Percentiles rank a stretch among this genome's conserved stretches.
These are phyloP conservation scores for Aspergillus wentii DNA, from an alignment of 495 filamentous ascomycete genomes.

Conservation along the genomic window DNA sequence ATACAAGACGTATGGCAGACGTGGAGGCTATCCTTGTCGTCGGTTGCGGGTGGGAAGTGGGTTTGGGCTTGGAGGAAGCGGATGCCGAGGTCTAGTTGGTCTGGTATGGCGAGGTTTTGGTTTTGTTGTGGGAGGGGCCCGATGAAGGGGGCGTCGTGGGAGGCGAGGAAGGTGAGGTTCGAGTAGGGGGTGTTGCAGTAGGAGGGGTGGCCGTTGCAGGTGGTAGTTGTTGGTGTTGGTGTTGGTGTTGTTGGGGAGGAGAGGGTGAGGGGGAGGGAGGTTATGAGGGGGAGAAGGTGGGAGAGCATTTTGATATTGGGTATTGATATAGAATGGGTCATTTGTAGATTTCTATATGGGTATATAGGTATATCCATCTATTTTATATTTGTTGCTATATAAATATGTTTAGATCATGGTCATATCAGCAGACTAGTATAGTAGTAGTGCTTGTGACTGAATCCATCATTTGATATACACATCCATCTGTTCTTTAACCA, in stretches of 20 bases:
- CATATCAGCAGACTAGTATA: too few species aligned
- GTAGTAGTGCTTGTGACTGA: too few species aligned
- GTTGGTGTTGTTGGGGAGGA: slow-evolving; percentile 3
- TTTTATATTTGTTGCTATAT: slow-evolving; percentile 1
- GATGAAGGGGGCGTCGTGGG: slow-evolving; percentile 66
- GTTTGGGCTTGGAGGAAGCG: slow-evolving; percentile 68
- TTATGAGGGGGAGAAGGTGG: slow-evolving; percentile 7
- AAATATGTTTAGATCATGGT: too few species aligned
- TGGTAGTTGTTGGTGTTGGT: slow-evolving; percentile 10
- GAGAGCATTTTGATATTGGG: slow-evolving; percentile 1
- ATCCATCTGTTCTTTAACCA: too few species aligned
- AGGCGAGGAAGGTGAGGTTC: slow-evolving; percentile 63
- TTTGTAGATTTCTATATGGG: neutral
- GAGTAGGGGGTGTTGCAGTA: slow-evolving; percentile 59
- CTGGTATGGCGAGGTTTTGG: slow-evolving; percentile 61
- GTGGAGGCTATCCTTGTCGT: slow-evolving; percentile 41
- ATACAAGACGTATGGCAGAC: slow-evolving; percentile 64
- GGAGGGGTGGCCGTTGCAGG: slow-evolving; percentile 64
- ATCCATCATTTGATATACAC: too few species aligned
- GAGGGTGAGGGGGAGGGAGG: slow-evolving; percentile 2
- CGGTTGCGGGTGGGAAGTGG: slow-evolving; percentile 41
- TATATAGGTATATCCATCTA: too few species aligned
- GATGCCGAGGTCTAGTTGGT: slow-evolving; percentile 62
- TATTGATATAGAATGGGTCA: neutral
- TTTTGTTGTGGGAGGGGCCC: slow-evolving; percentile 56